A percentile compares a stretch with the other conserved stretches of the same genome.
Conservation (phyloP, 345 rosid genomes). For the Abelmoschus esculentus region DNA sequence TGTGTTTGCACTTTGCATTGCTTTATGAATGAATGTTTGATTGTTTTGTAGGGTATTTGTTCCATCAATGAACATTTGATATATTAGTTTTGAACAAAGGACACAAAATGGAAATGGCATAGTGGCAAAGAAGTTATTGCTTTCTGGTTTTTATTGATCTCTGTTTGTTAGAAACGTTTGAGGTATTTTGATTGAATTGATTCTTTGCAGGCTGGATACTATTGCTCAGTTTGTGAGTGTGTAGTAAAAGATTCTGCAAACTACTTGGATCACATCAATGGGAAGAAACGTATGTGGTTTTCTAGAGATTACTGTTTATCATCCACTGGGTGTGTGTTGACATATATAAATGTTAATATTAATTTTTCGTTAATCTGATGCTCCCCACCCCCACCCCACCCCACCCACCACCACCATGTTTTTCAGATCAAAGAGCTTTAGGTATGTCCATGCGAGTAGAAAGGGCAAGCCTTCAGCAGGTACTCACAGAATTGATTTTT, state of each 20-base stretch:
- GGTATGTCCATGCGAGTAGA: conserved; percentile 99
- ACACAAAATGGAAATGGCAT: not conserved
- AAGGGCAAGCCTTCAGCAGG: conserved; percentile 85
- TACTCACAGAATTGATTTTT: conserved; percentile 20
- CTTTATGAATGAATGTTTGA: not conserved
- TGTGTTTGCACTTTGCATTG: not conserved
- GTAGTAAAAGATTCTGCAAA: conserved; percentile 98
- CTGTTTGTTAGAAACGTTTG: too few species aligned
- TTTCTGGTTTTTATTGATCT: not conserved
- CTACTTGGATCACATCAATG: conserved; percentile 98
- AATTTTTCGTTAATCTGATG: conserved; percentile 7
- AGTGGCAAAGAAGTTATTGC: not conserved
- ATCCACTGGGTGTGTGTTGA: not conserved
- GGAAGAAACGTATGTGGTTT: conserved; percentile 73
- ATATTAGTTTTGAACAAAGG: not conserved
- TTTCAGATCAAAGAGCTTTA: conserved; percentile 88
- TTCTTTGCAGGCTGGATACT: conserved; percentile 79
- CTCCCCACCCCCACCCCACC: not conserved
- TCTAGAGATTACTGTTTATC: not conserved
- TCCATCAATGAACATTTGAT: not conserved
- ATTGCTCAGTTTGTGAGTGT: conserved; percentile 89
- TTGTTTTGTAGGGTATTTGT: not conserved
- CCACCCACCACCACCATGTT: too few species aligned
- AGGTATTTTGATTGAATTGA: not conserved
- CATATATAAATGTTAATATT: not conserved